Evolutionary conservation across 192 early-diverging fungal species (phyloP).

Genomic region (Kickxella alabastrina): DNA sequence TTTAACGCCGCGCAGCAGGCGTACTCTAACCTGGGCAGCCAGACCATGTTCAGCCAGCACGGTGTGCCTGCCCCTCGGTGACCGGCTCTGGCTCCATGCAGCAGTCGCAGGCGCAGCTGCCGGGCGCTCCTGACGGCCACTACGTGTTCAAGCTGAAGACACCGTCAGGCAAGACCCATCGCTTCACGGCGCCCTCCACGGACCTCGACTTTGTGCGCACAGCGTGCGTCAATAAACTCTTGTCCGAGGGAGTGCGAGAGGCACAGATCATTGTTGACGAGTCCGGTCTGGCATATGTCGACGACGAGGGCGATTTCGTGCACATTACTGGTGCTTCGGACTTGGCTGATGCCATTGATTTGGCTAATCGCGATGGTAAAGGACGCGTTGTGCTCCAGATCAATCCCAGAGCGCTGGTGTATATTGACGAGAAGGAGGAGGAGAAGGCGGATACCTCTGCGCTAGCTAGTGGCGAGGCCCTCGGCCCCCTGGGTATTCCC

Average conservation of each 20-base stretch:
- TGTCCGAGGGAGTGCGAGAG: constrained; percentile 55
- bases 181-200: constrained; percentile 60
- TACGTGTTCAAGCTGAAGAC: constrained; percentile 76
- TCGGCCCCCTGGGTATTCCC: constrained; percentile 38
- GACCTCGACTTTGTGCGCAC: constrained; percentile 55
- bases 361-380: constrained; percentile 74
- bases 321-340: constrained; percentile 74
- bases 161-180: constrained; percentile 67
- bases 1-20: constrained; percentile 28
- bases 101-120: constrained; percentile 45
- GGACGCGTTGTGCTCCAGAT: constrained; percentile 70
- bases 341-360: constrained; percentile 75
- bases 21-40: constrained; percentile 50
- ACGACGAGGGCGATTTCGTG: constrained; percentile 89
- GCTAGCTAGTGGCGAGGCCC: background rate
- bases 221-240: constrained; percentile 58
- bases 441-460: background rate
- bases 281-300: constrained; percentile 72
- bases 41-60: constrained; percentile 41
- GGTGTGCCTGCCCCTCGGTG: constrained; percentile 24
- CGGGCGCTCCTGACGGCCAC: constrained; percentile 41
- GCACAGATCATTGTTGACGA: constrained; percentile 44
- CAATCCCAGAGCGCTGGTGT: constrained; percentile 34
- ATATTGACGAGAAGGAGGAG: constrained; percentile 17
- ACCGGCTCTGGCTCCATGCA: constrained; percentile 36